phyloP scores from a whole-genome alignment of 164 flowering plant species.

The Vitis cinerea region DNA sequence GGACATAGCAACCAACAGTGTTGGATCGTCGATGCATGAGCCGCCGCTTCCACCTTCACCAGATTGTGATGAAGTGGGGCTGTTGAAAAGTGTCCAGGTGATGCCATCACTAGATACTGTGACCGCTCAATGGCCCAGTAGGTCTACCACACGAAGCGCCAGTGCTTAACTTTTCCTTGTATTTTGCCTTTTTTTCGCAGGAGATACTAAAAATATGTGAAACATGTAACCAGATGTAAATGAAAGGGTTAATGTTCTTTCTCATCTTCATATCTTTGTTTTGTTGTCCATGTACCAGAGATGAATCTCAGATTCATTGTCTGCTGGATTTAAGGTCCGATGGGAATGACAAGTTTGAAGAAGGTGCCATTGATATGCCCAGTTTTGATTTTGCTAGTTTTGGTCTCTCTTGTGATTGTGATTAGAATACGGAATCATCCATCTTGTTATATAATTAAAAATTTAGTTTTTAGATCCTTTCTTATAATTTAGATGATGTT shows the following conservation, averaged over 20 bases:
- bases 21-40: neutral
- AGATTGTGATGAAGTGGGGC: slow-evolving; percentile 16
- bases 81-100: slow-evolving; percentile 20
- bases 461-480: too few relatives aligned
- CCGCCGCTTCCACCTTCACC: slow-evolving; percentile 24
- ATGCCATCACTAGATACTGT: slow-evolving; percentile 31
- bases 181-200: neutral
- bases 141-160: slow-evolving; percentile 28
- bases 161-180: slow-evolving; percentile 9
- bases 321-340: neutral
- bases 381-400: neutral
- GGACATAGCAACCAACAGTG: neutral
- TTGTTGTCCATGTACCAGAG: neutral
- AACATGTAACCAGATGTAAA: neutral
- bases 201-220: too few relatives aligned
- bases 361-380: neutral
- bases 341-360: slow-evolving; percentile 9
- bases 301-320: too few relatives aligned
- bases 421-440: too few relatives aligned
- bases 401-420: too few relatives aligned
- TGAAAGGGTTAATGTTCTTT: neutral
- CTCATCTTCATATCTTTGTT: neutral
- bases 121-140: slow-evolving; percentile 35
- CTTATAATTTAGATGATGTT: too few relatives aligned
- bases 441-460: too few relatives aligned